Base-by-base conservation (phyloP, 1,284 basidiomycete genomes). In the Cystobasidium pallidum region DNA sequence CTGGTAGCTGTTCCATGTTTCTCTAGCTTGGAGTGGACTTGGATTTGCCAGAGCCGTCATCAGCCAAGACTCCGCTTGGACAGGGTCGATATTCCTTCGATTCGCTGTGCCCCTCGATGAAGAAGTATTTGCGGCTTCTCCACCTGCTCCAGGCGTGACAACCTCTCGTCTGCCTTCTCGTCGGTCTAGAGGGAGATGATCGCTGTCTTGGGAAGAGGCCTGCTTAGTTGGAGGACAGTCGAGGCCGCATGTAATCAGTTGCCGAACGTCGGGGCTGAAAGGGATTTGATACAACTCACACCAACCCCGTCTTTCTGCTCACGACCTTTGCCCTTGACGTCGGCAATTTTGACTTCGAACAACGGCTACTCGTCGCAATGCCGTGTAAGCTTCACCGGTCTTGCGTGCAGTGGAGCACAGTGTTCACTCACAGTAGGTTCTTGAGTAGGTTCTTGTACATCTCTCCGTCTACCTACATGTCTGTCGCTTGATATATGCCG, bases 321-420 rank as follows among this genome's bases (percentile, higher is more conserved):
- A 13, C 62, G 62, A 15, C 62, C 62, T 52, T 64, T 64, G 24
- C 62, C 62, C 26, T 64, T 64, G 62, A 64, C 62, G 39, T 64
- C 62, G 24, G 51, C 32, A 26, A 32, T 36, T 64, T 64, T 51
- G 34, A 41, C 45, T 7, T 34, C 7, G 13, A 32, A 32, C 26
- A 47, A 34, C 24, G 62, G 19, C 47, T 64, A 30, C 13, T 17
- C 43, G 39, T 8, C 26, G 43, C 19, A 45, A n/a, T 4, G 3
- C 3, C 3, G 43, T 45, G 43, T 45, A 19, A 15, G 8, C 19
- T 19, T 8, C 43, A 45, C 11, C 15, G 7, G 43, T 15, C 43
- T n/a, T 15, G 43, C 8, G 6, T 45, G n/a, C n/a, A 3, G 3
- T 17, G 43, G 8, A 8, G 39, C n/a, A 43, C 6, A 45, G n/a